Evolutionary conservation across 805 yeast genomes (phyloP).

Genomic region (Wickerhamiella shivajii): DNA sequence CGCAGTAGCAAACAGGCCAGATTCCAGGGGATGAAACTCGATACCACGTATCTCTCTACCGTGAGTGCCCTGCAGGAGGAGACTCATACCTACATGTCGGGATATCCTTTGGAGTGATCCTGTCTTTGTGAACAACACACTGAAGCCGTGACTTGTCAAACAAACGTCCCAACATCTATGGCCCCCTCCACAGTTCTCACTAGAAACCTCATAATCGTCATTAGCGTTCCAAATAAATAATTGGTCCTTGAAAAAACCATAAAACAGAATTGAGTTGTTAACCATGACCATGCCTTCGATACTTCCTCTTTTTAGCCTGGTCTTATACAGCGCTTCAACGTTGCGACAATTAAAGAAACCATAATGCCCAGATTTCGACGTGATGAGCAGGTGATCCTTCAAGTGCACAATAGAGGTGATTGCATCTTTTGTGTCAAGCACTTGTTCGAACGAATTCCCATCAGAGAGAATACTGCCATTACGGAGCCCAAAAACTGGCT

Average conservation of each 20-base stretch:
- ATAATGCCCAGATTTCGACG: slow-evolving; percentile 19
- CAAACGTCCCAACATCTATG: slow-evolving; percentile 67
- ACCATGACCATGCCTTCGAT: slow-evolving; percentile 51
- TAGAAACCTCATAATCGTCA: slow-evolving; percentile 49
- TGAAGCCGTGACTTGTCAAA: slow-evolving; percentile 27
- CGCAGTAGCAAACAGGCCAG: slow-evolving; percentile 47
- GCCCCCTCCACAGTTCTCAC: slow-evolving; percentile 78
- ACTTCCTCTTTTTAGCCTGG: slow-evolving; percentile 59
- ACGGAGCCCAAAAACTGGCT: too few relatives aligned
- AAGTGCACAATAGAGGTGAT: slow-evolving; percentile 16
- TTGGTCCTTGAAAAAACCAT: slow-evolving; percentile 69
- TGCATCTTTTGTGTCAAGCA: slow-evolving; percentile 15
- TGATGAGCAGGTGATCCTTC: slow-evolving; percentile 7
- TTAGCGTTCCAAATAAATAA: slow-evolving; percentile 79
- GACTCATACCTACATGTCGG: background rate
- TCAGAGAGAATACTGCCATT: too few relatives aligned
- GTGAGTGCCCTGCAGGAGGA: slow-evolving; percentile 54
- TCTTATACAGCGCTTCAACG: slow-evolving; percentile 24
- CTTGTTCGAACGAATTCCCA: background rate
- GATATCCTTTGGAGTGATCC: slow-evolving; percentile 5
- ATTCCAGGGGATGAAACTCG: slow-evolving; percentile 32
- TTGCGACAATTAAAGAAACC: slow-evolving; percentile 11
- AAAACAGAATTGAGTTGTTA: slow-evolving; percentile 36
- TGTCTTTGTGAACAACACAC: slow-evolving; percentile 40
- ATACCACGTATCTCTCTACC: slow-evolving; percentile 84